Evolutionary conservation across 768 basidiomycete species (phyloP).

Genomic region (Coprinellus micaceus): DNA sequence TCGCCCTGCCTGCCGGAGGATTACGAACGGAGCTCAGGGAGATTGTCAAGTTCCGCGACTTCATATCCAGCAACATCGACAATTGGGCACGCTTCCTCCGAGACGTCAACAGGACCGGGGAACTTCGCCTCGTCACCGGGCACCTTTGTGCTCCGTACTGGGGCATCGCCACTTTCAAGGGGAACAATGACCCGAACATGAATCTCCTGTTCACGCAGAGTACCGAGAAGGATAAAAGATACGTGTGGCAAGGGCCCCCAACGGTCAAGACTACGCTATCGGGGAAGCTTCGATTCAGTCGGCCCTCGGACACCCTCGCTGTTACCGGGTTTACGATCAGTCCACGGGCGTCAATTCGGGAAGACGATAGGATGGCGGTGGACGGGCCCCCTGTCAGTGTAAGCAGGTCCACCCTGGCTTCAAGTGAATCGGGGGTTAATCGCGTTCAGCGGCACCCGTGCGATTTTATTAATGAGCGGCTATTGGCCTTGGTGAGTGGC

Average conservation of each 20-base stretch:
- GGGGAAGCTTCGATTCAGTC: constrained; percentile 1
- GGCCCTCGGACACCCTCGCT: not conserved
- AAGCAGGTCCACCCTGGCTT: not conserved
- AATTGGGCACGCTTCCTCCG: constrained; percentile 2
- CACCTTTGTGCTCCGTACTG: constrained; percentile 3
- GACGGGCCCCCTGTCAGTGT: not conserved
- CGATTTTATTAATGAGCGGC: constrained; percentile 4
- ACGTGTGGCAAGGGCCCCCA: not conserved
- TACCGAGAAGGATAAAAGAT: not conserved
- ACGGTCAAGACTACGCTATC: not conserved
- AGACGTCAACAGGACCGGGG: not conserved
- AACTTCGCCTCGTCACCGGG: constrained; percentile 6
- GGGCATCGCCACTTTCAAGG: constrained; percentile 2
- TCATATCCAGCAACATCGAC: not conserved
- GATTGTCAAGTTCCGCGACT: constrained; percentile 5
- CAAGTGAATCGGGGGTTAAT: not conserved
- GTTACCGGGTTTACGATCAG: not conserved
- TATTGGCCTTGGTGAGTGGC: constrained; percentile 4
- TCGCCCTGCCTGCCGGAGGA: constrained; percentile 6
- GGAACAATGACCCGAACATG: not conserved
- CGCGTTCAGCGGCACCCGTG: not conserved
- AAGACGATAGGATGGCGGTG: not conserved
- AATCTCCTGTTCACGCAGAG: constrained; percentile 1
- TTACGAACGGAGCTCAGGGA: constrained; percentile 4
- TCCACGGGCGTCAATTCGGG: not conserved